Evolutionary conservation across 345 rosid genomes (phyloP).

Genomic region (Ceriops decandra): DNA sequence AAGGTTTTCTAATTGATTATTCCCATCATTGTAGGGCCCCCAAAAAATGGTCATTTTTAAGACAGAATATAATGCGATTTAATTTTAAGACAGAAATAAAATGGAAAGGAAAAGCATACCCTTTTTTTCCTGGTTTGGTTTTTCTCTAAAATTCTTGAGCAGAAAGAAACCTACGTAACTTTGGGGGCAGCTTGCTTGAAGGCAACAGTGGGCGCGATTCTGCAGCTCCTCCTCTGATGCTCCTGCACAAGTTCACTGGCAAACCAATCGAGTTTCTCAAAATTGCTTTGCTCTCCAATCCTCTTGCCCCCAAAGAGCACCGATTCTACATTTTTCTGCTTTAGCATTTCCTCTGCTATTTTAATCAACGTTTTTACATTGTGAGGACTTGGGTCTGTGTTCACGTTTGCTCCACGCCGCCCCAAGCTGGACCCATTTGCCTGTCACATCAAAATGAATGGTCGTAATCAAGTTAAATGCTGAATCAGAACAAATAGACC

Average conservation of each 20-base stretch:
- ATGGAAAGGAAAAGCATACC: conserved; percentile 26
- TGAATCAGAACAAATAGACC: neutral
- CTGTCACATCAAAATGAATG: conserved; percentile 34
- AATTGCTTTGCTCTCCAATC: conserved; percentile 66
- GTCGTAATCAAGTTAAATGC: neutral
- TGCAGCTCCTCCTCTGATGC: conserved; percentile 85
- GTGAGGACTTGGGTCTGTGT: conserved; percentile 61
- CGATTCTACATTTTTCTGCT: conserved; percentile 93
- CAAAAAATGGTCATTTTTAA: conserved; percentile 19
- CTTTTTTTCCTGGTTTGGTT: conserved; percentile 13
- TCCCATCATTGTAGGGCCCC: conserved; percentile 23
- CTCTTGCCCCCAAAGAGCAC: conserved; percentile 84
- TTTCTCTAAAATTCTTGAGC: conserved; percentile 17
- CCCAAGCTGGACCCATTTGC: conserved; percentile 79
- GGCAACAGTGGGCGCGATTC: conserved; percentile 97
- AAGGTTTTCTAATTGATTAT: conserved; percentile 18
- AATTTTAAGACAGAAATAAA: neutral
- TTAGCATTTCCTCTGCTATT: conserved; percentile 85
- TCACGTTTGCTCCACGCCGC: conserved; percentile 56
- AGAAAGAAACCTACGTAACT: conserved; percentile 25
- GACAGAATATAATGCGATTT: conserved; percentile 2
- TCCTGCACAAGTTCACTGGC: conserved; percentile 83
- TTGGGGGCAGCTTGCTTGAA: conserved; percentile 70
- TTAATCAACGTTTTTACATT: conserved; percentile 71
- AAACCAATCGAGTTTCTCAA: conserved; percentile 83